Base-by-base conservation (phyloP, 768 basidiomycete species). In the Leucocoprinus sp. region DNA sequence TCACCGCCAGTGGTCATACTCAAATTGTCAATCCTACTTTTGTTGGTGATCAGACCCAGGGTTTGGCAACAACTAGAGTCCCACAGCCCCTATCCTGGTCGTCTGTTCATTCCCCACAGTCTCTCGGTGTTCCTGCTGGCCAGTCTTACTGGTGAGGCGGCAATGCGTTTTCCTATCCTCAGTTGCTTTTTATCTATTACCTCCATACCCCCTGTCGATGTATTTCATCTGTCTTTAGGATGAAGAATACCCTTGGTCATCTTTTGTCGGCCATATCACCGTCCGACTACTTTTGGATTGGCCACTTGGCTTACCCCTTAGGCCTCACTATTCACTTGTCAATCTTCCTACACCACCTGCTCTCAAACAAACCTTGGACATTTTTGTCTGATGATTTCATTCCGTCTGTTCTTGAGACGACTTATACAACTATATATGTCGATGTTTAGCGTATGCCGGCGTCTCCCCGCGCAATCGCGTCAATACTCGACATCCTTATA, bases 331-430 rank as follows among this genome's bases (percentile, higher is more conserved):
- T 9, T 11, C 11, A 22, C 41, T 5, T 35, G 37, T 45, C 36
- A 37, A 35, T 34, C 36, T 47, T 47, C 45, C 29, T 38, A 47
- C 40, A n/a, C n/a, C n/a, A n/a, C n/a, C n/a, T n/a, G n/a, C n/a
- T n/a, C n/a, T n/a, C n/a, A n/a, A n/a, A n/a, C n/a, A 41, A 41
- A 28, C 2, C 21, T 12, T 23, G 42, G 42, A 43, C 28, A 43
- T 23, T 26, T 35, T 29, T n/a, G n/a, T n/a, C n/a, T n/a, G n/a
- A n/a, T n/a, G n/a, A n/a, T n/a, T n/a, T n/a, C n/a, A n/a, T n/a
- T n/a, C n/a, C n/a, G n/a, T n/a, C n/a, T n/a, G n/a, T n/a, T n/a
- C n/a, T n/a, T n/a, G n/a, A n/a, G n/a, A n/a, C n/a, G n/a, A n/a
- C n/a, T n/a, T n/a, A n/a, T n/a, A n/a, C n/a, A n/a, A n/a, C n/a